Conservation (phyloP, 495 filamentous ascomycete species). For the Hyaloscypha hepaticicola region DNA sequence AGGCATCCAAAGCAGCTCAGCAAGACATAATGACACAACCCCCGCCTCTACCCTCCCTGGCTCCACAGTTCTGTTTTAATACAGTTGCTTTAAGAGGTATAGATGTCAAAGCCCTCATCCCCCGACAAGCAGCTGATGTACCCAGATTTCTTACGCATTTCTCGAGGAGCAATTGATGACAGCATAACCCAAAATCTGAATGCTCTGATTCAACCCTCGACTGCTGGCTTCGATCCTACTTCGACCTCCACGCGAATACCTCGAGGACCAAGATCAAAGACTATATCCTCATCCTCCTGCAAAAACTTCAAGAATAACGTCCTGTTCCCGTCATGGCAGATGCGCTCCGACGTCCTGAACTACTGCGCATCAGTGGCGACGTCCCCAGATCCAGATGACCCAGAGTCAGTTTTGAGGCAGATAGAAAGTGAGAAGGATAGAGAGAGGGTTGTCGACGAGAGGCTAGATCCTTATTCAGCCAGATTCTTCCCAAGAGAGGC, state of each 20-base stretch:
- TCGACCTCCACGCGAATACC: slow-evolving; percentile 59
- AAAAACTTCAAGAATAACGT: slow-evolving; percentile 72
- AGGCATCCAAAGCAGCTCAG: slow-evolving; percentile 35
- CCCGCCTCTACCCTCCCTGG: slow-evolving; percentile 61
- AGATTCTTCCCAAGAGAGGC: slow-evolving; percentile 82
- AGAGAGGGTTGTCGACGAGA: slow-evolving; percentile 80
- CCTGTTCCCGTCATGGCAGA: slow-evolving; percentile 86
- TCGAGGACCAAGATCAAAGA: slow-evolving; percentile 47
- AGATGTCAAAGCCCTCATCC: not conserved
- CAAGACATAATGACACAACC: slow-evolving; percentile 59
- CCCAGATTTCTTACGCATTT: slow-evolving; percentile 89
- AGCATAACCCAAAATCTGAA: slow-evolving; percentile 92
- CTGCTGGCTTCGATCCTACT: slow-evolving; percentile 71
- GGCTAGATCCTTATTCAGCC: slow-evolving; percentile 88
- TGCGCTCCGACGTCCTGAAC: slow-evolving; percentile 77
- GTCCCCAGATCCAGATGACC: slow-evolving; percentile 84
- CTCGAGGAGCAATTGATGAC: slow-evolving; percentile 84
- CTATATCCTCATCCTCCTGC: slow-evolving; percentile 63
- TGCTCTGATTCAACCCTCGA: slow-evolving; percentile 76
- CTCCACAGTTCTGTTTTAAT: slow-evolving; percentile 92
- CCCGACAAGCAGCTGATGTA: too few species aligned
- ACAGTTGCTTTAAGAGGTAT: slow-evolving; percentile 79
- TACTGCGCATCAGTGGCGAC: slow-evolving; percentile 92
- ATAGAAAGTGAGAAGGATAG: slow-evolving; percentile 67
- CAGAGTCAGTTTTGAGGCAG: slow-evolving; percentile 67